Evolutionary conservation across 2,329 filamentous ascomycete genomes (phyloP), one percentile per base, ranked within the genome.

Genomic region (Exophiala aquamarina): DNA sequence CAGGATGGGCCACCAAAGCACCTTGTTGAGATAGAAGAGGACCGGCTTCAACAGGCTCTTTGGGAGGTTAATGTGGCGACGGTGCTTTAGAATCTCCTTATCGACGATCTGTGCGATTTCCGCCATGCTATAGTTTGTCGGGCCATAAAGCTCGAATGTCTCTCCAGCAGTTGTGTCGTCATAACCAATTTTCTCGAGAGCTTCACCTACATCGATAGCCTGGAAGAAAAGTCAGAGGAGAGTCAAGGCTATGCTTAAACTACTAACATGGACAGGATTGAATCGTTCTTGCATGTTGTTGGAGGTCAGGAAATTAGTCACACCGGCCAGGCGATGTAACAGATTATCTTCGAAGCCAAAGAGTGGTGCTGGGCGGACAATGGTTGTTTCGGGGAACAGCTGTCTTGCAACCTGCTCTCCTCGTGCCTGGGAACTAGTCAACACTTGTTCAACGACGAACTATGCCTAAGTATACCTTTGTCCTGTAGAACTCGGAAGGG

Each of bases 281-380:
- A 89, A 91, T 63, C 84, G 83, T 77, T 98, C 86, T 68, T 89
- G 80, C 87, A 97, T 89, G 74, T 92, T 82, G 74, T 98, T 98
- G 48, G 89, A 81, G 18, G 90, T 96, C 63, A 97, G 80, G 48
- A 95, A 66, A 68, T 95, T 95, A 50, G 83, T 82, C 9, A 84
- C 77, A 57, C 83, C 80, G 33, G 92, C 93, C 42, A 97, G 82
- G 66, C 83, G 88, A 68, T 95, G 83, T 29, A 98, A 82, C 35
- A 98, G 81, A 62, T 86, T 86, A 71, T 98, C 93, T 71, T 98
- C 93, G 64, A 90, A 95, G 28, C 93, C 93, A 65, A 95, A 98
- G 69, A 95, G 81, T 43, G 91, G 93, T 10, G 92, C 88, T 35
- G 93, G 93, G 55, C 93, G 84, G 56, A 98, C 93, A 60, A 98